Percentiles rank a stretch among this genome's conserved stretches.
Conservation (phyloP, 805 yeast genomes). For the Candida bentonensis region DNA sequence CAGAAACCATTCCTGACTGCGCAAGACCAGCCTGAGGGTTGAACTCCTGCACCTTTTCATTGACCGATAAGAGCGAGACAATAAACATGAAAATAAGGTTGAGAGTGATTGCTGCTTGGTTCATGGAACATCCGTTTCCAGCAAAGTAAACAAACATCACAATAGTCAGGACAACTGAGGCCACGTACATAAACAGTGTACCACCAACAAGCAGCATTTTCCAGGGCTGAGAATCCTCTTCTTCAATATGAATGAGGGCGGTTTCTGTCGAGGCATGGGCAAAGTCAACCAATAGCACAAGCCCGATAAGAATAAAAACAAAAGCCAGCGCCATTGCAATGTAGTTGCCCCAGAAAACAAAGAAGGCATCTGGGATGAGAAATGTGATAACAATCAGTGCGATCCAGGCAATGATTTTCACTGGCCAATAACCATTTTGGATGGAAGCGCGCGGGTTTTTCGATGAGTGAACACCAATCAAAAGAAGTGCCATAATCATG, state of each 20-base stretch:
- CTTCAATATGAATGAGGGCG: conserved; percentile 81
- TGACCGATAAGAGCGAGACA: conserved; percentile 57
- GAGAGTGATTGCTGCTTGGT: conserved; percentile 70
- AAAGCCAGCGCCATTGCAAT: conserved; percentile 76
- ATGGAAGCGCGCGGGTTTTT: conserved; percentile 63
- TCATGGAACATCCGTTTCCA: conserved; percentile 69
- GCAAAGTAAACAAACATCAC: conserved; percentile 78
- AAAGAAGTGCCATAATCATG: conserved; percentile 47
- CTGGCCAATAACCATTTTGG: conserved; percentile 88
- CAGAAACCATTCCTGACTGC: conserved; percentile 89
- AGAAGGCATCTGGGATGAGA: conserved; percentile 75
- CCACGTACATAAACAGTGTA: conserved; percentile 70
- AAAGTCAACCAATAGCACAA: conserved; percentile 82
- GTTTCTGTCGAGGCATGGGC: conserved; percentile 99
- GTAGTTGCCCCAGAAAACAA: conserved; percentile 81
- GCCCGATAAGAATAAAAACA: conserved; percentile 75
- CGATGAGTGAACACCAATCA: conserved; percentile 63
- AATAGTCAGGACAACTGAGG: conserved; percentile 56
- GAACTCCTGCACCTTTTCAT: conserved; percentile 75
- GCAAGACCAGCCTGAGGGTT: conserved; percentile 95
- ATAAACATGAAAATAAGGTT: conserved; percentile 54
- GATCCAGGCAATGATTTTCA: conserved; percentile 51
- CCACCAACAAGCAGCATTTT: conserved; percentile 71
- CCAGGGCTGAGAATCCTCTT: conserved; percentile 57
- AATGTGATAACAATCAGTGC: conserved; percentile 48